These are phyloP conservation scores for Lupinus albus DNA, from an alignment of 306 rosid genomes.

Conservation along the genomic window DNA sequence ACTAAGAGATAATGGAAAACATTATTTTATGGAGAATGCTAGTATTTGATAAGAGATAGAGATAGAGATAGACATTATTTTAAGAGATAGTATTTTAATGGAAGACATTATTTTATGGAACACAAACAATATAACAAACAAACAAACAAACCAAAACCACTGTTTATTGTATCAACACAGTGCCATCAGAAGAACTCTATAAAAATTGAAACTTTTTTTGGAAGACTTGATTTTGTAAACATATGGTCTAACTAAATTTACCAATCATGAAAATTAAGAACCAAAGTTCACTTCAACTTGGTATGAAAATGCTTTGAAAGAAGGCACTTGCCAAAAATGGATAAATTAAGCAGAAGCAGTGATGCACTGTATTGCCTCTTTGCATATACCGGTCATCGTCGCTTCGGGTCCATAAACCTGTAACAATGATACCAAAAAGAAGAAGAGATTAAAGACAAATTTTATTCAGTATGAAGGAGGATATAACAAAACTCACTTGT, in stretches of 20 bases:
- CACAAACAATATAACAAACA: conserved; percentile 2
- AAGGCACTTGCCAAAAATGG: conserved; percentile 24
- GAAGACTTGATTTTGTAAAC: conserved; percentile 25
- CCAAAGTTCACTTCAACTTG: conserved; percentile 29
- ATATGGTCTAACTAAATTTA: conserved; percentile 25
- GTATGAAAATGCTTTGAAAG: conserved; percentile 6
- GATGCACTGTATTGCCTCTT: conserved; percentile 90
- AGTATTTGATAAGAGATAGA: too few species aligned
- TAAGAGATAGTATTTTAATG: too few species aligned
- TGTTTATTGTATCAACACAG: conserved; percentile 38
- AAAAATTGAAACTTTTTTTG: conserved; percentile 25
- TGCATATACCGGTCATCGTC: conserved; percentile 98
- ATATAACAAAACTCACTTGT: too few species aligned
- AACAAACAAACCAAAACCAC: conserved; percentile 18
- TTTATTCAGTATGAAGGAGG: too few species aligned
- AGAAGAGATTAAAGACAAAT: conserved; percentile 8
- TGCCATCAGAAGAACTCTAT: conserved; percentile 33
- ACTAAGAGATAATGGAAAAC: too few species aligned
- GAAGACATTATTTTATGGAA: too few species aligned
- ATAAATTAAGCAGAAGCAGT: conserved; percentile 67
- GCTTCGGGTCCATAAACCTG: conserved; percentile 98
- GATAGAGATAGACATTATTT: too few species aligned
- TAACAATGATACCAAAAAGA: conserved; percentile 12
- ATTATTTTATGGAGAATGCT: too few species aligned
- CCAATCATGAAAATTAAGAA: conserved; percentile 31